Base-by-base conservation (phyloP, 345 rosid genomes). In the Streptanthus diversifolius region DNA sequence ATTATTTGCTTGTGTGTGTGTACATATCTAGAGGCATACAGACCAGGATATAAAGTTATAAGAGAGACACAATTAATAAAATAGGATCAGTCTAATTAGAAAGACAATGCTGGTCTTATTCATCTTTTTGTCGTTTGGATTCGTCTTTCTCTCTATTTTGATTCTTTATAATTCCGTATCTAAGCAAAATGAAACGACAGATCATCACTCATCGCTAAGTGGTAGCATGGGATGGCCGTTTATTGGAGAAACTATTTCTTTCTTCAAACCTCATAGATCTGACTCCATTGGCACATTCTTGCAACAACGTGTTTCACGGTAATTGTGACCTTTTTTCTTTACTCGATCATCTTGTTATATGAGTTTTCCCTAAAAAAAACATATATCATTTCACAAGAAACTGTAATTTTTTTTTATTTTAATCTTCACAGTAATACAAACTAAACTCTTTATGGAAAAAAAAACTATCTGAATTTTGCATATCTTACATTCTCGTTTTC, bases 211-310 rank as follows among this genome's bases (percentile, higher is more conserved):
- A 29, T 56, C 83, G 33, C 88, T 91, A 8, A 49, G 59, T 53
- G 98, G 98, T 6, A 75, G 64, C 74, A 87, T 81, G 89, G 98
- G 98, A 30, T 88, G 85, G 96, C 96, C 98, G 22, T 62, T 92
- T 10, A 37, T 77, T 18, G 98, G 98, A 2, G 90, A 92, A 63
- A 87, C 95, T 58, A 78, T 86, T 43, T 74, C 82, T 77, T 84
- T 90, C 76, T 90, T 92, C 82, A 81, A 82, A 73, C 93, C 98
- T 71, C 98, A 92, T 66, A 72, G 68, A 75, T 90, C 96, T 48
- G 82, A 80, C 71, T 83, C 95, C 71, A 59, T 81, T 5, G 91
- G 96, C 2, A 51, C 32, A 47, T 92, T 90, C 91, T 79, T 92
- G 66, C 85, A 87, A 75, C 66, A 84, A 33, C 92, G 58, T 63